Evolutionary conservation across 1,284 basidiomycete species (phyloP).

Genomic region (Erythrobasidium hasegawianum): DNA sequence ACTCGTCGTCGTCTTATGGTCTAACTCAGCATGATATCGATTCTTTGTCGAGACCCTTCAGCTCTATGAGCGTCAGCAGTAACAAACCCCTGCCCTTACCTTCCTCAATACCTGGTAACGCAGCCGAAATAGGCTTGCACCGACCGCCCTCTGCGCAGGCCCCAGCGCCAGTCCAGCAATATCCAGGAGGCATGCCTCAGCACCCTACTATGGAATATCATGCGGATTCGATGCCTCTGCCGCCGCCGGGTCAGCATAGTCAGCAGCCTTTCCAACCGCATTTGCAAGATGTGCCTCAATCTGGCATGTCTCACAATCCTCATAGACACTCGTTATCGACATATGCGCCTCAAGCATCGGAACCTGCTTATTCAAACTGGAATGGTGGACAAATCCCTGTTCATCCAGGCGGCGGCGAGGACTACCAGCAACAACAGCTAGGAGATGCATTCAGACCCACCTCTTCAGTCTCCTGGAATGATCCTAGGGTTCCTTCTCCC

Average conservation of each 20-base stretch:
- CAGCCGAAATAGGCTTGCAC: background rate
- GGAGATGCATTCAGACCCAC: background rate
- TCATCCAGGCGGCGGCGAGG: background rate
- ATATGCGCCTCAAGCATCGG: constrained; percentile 17
- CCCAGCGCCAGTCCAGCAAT: background rate
- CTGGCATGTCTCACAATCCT: constrained; percentile 3
- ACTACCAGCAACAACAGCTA: background rate
- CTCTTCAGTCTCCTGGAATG: constrained; percentile 14
- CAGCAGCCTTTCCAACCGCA: constrained; percentile 15
- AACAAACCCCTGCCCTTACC: constrained; percentile 31
- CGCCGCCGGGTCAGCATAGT: background rate
- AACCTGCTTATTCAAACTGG: constrained; percentile 9
- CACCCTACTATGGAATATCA: background rate
- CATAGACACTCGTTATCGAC: constrained; percentile 29
- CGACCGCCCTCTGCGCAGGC: background rate
- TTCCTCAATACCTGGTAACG: background rate
- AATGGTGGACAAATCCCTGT: background rate
- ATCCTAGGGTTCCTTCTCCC: constrained; percentile 11
- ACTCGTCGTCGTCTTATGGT: constrained; percentile 26
- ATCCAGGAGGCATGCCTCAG: background rate
- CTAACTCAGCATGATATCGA: constrained; percentile 32
- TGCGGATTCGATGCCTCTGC: background rate
- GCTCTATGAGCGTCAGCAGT: constrained; percentile 16
- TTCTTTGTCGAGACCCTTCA: constrained; percentile 14
- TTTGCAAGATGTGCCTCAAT: background rate